phyloP scores from a whole-genome alignment of 2,329 filamentous ascomycete species.

The Stagonosporopsis cucurbitacearum region DNA sequence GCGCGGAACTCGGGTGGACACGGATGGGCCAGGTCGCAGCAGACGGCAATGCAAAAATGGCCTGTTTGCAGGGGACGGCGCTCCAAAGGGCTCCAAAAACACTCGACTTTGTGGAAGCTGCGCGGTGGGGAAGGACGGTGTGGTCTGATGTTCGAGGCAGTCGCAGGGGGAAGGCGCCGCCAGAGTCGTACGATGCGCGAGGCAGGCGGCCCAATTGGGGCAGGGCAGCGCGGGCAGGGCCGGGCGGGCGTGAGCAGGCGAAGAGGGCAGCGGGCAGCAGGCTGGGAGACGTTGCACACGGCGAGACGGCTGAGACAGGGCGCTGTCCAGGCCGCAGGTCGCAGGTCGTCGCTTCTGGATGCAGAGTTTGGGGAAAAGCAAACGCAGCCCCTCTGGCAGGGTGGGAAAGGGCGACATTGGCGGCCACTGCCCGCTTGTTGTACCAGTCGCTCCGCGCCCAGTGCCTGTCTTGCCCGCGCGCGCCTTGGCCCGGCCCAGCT shows the following conservation, averaged over 20 bases:
- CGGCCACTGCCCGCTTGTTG: too few species aligned
- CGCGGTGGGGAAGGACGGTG: conserved; percentile 15
- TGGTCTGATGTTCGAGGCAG: conserved; percentile 7
- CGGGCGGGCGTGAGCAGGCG: too few species aligned
- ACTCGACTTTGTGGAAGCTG: conserved; percentile 5
- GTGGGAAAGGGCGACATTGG: too few species aligned
- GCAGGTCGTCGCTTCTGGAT: background rate
- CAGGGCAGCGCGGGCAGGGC: conserved; percentile 4
- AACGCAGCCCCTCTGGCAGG: background rate
- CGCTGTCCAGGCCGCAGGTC: too few species aligned
- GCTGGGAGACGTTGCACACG: background rate
- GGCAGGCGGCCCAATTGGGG: conserved; percentile 3
- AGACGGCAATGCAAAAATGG: conserved; percentile 14
- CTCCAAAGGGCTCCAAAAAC: background rate
- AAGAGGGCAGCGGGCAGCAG: background rate
- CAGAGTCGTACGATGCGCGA: conserved; percentile 11
- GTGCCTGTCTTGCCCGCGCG: conserved; percentile 11
- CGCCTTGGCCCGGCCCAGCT: conserved; percentile 4
- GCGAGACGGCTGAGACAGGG: conserved; percentile 4
- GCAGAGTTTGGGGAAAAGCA: background rate
- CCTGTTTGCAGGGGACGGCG: conserved; percentile 9
- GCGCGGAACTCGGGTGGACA: background rate
- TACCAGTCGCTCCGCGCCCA: too few species aligned
- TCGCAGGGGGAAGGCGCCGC: conserved; percentile 1
- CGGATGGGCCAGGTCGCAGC: conserved; percentile 2